A percentile compares a stretch with the other conserved stretches of the same genome.
Conservation (phyloP, 2,329 filamentous ascomycete species). For the Paracorniculantispora psalliotae region DNA sequence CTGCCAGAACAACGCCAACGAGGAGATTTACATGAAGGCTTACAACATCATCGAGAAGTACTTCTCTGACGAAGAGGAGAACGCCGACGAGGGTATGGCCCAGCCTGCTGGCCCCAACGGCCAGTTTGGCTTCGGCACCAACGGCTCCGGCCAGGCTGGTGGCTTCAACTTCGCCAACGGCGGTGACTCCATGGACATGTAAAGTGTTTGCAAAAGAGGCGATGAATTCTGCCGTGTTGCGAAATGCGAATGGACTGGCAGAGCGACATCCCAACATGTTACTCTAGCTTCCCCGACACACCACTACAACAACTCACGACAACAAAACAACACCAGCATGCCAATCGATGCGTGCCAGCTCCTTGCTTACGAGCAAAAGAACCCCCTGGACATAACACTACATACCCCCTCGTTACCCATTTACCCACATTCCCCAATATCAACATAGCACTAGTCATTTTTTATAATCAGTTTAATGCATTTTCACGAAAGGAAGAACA, state of each 20-base stretch:
- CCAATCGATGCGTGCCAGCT: background rate
- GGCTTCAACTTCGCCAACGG: constrained; percentile 91
- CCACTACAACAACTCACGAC: constrained; percentile 4
- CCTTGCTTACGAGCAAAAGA: constrained; percentile 4
- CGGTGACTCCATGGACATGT: constrained; percentile 63
- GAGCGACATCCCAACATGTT: constrained; percentile 10
- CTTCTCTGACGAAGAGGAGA: constrained; percentile 97
- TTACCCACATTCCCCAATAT: constrained; percentile 22
- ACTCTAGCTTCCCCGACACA: background rate
- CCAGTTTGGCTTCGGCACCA: constrained; percentile 74
- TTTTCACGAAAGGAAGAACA: constrained; percentile 20
- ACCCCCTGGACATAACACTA: constrained; percentile 11
- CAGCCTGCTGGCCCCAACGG: constrained; percentile 65
- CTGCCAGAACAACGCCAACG: constrained; percentile 99
- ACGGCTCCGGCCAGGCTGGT: constrained; percentile 58
- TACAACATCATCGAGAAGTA: constrained; percentile 99
- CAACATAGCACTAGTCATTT: constrained; percentile 28
- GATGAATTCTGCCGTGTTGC: constrained; percentile 6
- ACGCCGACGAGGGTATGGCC: constrained; percentile 74
- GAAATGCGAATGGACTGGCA: background rate
- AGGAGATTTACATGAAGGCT: constrained; percentile 99
- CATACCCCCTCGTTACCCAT: constrained; percentile 19
- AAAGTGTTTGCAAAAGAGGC: constrained; percentile 24
- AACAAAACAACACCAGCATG: constrained; percentile 2
- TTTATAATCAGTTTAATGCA: constrained; percentile 34